These are phyloP conservation scores for Botrytis sinoallii DNA, from an alignment of 2,329 filamentous ascomycete species.

Conservation along the genomic window DNA sequence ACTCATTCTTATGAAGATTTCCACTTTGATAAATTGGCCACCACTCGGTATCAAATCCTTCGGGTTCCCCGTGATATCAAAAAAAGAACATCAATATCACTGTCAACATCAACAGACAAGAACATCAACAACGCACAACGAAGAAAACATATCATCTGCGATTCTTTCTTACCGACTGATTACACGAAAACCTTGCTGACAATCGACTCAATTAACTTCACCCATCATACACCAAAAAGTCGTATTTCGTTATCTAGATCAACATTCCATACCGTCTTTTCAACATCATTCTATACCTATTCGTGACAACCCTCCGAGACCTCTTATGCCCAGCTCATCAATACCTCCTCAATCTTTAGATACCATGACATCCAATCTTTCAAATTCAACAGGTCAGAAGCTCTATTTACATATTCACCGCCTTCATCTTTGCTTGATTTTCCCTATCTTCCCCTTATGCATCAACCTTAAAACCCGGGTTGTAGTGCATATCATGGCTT, in stretches of 20 bases:
- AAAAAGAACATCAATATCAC: not conserved
- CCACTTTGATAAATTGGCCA: slow-evolving; percentile 1
- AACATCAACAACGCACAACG: not conserved
- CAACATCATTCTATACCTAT: slow-evolving; percentile 14
- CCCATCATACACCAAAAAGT: not conserved
- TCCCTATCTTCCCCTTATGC: slow-evolving; percentile 22
- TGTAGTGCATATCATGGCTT: slow-evolving; percentile 28
- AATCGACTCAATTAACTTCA: not conserved
- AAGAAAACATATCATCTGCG: slow-evolving; percentile 9
- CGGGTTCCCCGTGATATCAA: not conserved
- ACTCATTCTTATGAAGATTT: slow-evolving; percentile 2
- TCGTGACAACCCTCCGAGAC: slow-evolving; percentile 18
- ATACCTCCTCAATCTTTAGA: slow-evolving; percentile 2
- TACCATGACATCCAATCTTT: slow-evolving; percentile 20
- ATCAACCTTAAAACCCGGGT: slow-evolving; percentile 24
- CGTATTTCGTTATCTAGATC: slow-evolving; percentile 10
- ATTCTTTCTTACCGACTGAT: not conserved
- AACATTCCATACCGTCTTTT: slow-evolving; percentile 15
- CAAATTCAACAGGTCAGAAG: slow-evolving; percentile 23
- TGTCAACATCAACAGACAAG: not conserved
- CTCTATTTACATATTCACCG: slow-evolving; percentile 22
- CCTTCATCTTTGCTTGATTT: slow-evolving; percentile 8
- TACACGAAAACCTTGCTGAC: not conserved
- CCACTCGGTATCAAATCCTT: slow-evolving; percentile 5
- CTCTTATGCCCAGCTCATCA: slow-evolving; percentile 15